A percentile compares a stretch with the other conserved stretches of the same genome.
These are phyloP conservation scores for Candida sp. DNA, from an alignment of 1,139 yeast genomes.

Conservation along the genomic window DNA sequence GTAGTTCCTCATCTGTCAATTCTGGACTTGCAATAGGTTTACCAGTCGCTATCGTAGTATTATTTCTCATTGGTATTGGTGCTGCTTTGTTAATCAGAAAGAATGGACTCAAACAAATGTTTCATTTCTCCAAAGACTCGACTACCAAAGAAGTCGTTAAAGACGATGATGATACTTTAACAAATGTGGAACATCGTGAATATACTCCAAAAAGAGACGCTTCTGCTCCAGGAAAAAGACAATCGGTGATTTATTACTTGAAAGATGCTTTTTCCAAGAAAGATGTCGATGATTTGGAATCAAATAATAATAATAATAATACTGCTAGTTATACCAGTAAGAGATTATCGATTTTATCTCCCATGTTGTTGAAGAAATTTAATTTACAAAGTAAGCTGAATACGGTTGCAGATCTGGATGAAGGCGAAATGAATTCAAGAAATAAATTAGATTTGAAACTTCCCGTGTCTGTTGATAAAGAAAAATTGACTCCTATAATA, in stretches of 20 bases:
- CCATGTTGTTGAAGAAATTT: conserved; percentile 33
- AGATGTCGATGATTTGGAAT: neutral
- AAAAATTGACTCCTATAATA: neutral
- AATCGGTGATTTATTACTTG: conserved; percentile 11
- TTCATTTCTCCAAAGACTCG: neutral
- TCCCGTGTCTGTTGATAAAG: conserved; percentile 1
- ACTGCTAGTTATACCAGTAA: neutral
- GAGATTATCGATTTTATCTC: conserved; percentile 20
- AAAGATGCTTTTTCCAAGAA: conserved; percentile 16
- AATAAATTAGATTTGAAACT: conserved; percentile 5
- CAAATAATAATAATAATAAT: conserved; percentile 2
- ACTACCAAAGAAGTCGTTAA: neutral
- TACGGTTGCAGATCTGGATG: conserved; percentile 3
- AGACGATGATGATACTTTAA: neutral
- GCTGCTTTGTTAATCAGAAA: conserved; percentile 18
- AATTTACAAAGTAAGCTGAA: conserved; percentile 12
- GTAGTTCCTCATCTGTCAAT: conserved; percentile 12
- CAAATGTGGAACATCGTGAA: neutral
- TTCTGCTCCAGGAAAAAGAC: conserved; percentile 3
- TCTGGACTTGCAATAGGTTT: conserved; percentile 43
- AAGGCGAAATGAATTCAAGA: conserved; percentile 1
- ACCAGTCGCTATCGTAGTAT: conserved; percentile 33
- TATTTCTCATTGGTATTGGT: conserved; percentile 21
- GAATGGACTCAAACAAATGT: conserved; percentile 10
- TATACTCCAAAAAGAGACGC: neutral